These are phyloP conservation scores for Boeremia lycopersici DNA, from an alignment of 2,329 filamentous ascomycete genomes.

Conservation along the genomic window DNA sequence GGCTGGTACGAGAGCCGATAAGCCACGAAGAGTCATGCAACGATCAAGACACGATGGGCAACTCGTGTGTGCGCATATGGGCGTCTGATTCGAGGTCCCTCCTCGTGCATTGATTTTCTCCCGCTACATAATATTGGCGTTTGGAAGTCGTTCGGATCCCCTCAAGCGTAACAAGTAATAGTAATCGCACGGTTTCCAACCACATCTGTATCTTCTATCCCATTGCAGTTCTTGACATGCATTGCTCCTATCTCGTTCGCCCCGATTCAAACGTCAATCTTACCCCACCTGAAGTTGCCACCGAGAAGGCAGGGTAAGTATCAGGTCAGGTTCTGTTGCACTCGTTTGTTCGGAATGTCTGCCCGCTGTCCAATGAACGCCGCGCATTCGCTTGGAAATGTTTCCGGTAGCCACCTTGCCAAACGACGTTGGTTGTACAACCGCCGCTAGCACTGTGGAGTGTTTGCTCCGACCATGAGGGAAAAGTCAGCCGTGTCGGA, in stretches of 20 bases:
- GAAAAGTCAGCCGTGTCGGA: neutral
- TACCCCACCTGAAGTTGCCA: neutral
- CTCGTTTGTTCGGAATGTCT: neutral
- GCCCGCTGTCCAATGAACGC: neutral
- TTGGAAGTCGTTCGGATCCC: conserved; percentile 7
- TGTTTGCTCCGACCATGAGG: neutral
- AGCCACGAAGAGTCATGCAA: conserved; percentile 2
- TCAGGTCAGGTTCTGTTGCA: neutral
- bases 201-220: neutral
- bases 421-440: neutral
- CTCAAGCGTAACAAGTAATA: conserved; percentile 19
- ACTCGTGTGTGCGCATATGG: neutral
- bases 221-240: neutral
- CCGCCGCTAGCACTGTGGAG: neutral
- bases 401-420: neutral
- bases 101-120: neutral
- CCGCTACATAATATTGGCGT: conserved; percentile 20
- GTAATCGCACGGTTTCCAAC: conserved; percentile 20
- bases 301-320: neutral
- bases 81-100: neutral
- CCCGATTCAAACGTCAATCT: neutral
- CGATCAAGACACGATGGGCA: neutral
- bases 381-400: neutral
- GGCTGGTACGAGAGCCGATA: conserved; percentile 3
- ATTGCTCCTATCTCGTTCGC: neutral